These are phyloP conservation scores for Psilocybe cubensis DNA, from an alignment of 768 basidiomycete species.

Conservation along the genomic window DNA sequence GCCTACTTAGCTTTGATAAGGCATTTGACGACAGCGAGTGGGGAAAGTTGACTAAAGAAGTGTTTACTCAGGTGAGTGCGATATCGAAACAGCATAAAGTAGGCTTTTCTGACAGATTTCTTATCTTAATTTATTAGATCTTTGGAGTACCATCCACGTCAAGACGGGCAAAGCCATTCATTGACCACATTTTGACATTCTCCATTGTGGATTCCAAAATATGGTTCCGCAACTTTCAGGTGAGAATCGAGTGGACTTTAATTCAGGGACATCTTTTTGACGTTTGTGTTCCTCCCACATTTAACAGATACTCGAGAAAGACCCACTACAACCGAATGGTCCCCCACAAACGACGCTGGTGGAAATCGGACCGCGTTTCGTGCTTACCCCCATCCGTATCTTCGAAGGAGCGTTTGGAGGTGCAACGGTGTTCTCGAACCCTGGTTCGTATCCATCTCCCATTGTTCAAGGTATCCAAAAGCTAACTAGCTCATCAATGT, in stretches of 20 bases:
- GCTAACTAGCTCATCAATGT: neutral
- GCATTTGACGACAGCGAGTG: conserved; percentile 89
- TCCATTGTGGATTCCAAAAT: conserved; percentile 95
- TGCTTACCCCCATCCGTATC: conserved; percentile 95
- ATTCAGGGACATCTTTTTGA: conserved; percentile 2
- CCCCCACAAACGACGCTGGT: conserved; percentile 87
- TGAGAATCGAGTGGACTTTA: conserved; percentile 33
- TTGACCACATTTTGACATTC: conserved; percentile 97
- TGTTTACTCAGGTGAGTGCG: conserved; percentile 84
- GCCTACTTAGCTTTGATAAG: conserved; percentile 90
- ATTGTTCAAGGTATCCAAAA: conserved; percentile 15
- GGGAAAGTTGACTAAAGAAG: conserved; percentile 86
- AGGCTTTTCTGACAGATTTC: conserved; percentile 1
- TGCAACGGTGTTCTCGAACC: conserved; percentile 94
- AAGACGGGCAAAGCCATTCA: conserved; percentile 92
- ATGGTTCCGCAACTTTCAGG: conserved; percentile 99
- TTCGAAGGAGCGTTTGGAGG: conserved; percentile 98
- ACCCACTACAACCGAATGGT: conserved; percentile 85
- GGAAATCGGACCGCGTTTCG: conserved; percentile 97
- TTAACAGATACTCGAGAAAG: conserved; percentile 88
- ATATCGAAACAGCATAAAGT: neutral
- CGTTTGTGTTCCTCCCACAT: conserved; percentile 1
- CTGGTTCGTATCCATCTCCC: conserved; percentile 55
- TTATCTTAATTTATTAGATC: conserved; percentile 54
- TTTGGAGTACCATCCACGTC: conserved; percentile 95